Conservation (phyloP, 495 filamentous ascomycete genomes). For the Halenospora varia region DNA sequence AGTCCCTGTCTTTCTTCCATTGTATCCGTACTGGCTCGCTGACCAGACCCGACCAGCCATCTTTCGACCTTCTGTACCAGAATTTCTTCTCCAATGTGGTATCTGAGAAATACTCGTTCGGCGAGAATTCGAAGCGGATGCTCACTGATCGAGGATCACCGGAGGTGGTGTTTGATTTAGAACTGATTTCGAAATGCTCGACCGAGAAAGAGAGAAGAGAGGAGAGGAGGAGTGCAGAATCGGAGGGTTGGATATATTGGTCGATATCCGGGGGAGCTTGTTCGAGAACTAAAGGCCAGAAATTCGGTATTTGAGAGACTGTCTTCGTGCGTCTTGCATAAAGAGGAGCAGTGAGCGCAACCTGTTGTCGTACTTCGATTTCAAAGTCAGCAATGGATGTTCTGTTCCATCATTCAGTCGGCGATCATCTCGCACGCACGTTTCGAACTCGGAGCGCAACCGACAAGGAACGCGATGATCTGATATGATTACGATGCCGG, state of each 20-base stretch:
- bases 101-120: constrained; percentile 75
- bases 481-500: constrained; percentile 9
- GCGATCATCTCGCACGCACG: no score
- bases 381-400: neutral
- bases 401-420: no score
- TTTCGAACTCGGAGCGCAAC: neutral
- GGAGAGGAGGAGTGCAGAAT: constrained; percentile 62
- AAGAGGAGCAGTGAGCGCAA: constrained; percentile 48
- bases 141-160: constrained; percentile 62
- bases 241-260: constrained; percentile 73
- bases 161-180: constrained; percentile 21
- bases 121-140: constrained; percentile 56
- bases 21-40: constrained; percentile 80
- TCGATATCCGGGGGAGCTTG: constrained; percentile 79
- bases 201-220: constrained; percentile 62
- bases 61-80: constrained; percentile 65
- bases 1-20: constrained; percentile 83
- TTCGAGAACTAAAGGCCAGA: constrained; percentile 87
- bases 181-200: constrained; percentile 67
- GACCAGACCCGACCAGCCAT: constrained; percentile 68
- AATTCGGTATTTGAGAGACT: constrained; percentile 66
- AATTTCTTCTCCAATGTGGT: constrained; percentile 81
- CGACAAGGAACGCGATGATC: neutral
- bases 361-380: constrained; percentile 52
- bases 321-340: constrained; percentile 69